A percentile compares a stretch with the other conserved stretches of the same genome.
Evolutionary conservation across 768 basidiomycete genomes (phyloP).

Genomic region (Myochromella boudieri): DNA sequence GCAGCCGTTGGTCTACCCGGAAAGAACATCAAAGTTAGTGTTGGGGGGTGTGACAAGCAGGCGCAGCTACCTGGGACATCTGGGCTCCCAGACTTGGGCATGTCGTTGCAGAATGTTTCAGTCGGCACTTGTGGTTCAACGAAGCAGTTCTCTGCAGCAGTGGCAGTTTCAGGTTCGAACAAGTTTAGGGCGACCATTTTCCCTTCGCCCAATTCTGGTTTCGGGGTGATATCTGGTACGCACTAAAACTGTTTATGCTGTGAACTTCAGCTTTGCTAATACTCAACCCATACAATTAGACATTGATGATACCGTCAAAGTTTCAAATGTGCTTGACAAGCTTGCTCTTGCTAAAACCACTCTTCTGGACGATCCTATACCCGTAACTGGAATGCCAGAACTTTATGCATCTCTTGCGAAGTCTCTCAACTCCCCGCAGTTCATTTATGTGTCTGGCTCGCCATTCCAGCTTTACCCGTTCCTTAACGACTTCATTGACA

Average conservation of each 20-base stretch:
- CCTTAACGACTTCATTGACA: slow-evolving; percentile 38
- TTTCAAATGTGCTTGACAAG: slow-evolving; percentile 38
- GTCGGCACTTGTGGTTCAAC: slow-evolving; percentile 28
- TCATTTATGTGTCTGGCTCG: slow-evolving; percentile 44
- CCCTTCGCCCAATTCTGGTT: slow-evolving; percentile 34
- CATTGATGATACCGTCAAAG: slow-evolving; percentile 27
- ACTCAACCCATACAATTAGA: background rate
- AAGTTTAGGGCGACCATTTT: slow-evolving; percentile 31
- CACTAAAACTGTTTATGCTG: background rate
- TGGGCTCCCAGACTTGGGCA: slow-evolving; percentile 30
- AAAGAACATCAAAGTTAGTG: slow-evolving; percentile 29
- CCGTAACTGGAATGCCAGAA: slow-evolving; percentile 44
- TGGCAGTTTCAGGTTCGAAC: slow-evolving; percentile 26
- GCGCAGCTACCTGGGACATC: slow-evolving; percentile 28
- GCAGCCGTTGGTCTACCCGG: slow-evolving; percentile 30
- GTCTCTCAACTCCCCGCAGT: slow-evolving; percentile 36
- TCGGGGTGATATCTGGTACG: slow-evolving; percentile 44
- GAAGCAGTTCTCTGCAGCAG: slow-evolving; percentile 17
- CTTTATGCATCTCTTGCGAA: slow-evolving; percentile 36
- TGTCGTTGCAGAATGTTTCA: slow-evolving; percentile 30
- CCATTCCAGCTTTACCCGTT: slow-evolving; percentile 46
- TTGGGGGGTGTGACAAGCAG: slow-evolving; percentile 29
- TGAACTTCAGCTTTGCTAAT: slow-evolving; percentile 19
- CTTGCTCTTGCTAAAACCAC: slow-evolving; percentile 33
- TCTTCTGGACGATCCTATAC: slow-evolving; percentile 36